A percentile compares a stretch with the other conserved stretches of the same genome.
phyloP scores from a whole-genome alignment of 148 eudicot genomes.

The Rhododendron ovatum region DNA sequence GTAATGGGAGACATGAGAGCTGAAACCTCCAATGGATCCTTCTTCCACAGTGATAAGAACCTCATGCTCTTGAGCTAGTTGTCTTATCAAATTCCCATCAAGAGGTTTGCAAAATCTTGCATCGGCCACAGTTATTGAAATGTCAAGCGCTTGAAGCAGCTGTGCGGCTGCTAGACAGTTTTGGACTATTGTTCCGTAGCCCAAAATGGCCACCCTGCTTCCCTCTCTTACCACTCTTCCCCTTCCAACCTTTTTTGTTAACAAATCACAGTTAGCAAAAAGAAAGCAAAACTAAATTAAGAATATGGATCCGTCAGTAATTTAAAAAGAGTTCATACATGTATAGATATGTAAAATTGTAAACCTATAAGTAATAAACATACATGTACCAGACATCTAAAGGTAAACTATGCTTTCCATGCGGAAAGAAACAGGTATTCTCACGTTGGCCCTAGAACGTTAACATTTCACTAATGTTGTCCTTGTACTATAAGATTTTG shows the following conservation, averaged over 20 bases:
- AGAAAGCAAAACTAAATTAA: not conserved
- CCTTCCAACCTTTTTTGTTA: slow-evolving; percentile 25
- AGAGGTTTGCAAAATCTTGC: slow-evolving; percentile 47
- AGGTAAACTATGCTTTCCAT: not conserved
- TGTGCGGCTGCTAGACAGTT: slow-evolving; percentile 30
- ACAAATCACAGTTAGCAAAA: slow-evolving; percentile 1
- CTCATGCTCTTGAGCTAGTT: slow-evolving; percentile 29
- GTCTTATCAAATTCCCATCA: slow-evolving; percentile 28
- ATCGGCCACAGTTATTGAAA: slow-evolving; percentile 30
- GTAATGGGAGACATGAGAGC: slow-evolving; percentile 41
- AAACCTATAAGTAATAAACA: not conserved
- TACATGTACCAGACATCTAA: not conserved
- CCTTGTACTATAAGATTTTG: not conserved
- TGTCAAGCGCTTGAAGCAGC: slow-evolving; percentile 16
- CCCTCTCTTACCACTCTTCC: slow-evolving; percentile 35
- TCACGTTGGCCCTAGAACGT: not conserved
- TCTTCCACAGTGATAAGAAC: slow-evolving; percentile 39
- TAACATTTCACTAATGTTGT: not conserved
- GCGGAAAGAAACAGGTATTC: not conserved
- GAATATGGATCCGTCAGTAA: not conserved
- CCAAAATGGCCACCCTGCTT: slow-evolving; percentile 36
- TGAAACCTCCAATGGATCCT: slow-evolving; percentile 44
- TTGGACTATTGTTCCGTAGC: slow-evolving; percentile 37
- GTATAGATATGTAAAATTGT: not conserved
- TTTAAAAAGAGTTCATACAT: too few relatives aligned